A percentile compares a stretch with the other conserved stretches of the same genome.
Conservation (phyloP, 176 grass and related monocot genomes). For the Paspalum notatum region DNA sequence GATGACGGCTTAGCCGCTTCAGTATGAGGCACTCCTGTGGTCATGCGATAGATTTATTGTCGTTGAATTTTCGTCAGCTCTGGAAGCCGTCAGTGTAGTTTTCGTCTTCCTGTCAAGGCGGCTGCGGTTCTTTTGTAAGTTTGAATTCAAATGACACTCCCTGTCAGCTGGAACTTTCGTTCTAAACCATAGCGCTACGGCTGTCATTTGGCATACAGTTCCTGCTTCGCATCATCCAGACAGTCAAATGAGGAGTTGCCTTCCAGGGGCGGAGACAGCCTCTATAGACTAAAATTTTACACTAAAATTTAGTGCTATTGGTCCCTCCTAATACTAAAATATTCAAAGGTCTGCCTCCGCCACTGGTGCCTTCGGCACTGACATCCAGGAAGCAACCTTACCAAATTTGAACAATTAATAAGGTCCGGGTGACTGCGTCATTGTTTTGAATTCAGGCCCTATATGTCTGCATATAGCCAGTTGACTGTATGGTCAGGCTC, state of each 20-base stretch:
- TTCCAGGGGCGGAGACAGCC: no score
- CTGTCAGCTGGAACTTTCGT: conserved; percentile 1
- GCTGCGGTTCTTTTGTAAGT: background rate
- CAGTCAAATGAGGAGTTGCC: background rate
- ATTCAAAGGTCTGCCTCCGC: no score
- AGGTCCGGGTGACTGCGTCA: background rate
- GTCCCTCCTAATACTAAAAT: no score
- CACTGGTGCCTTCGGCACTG: no score
- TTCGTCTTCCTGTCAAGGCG: background rate
- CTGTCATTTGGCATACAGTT: background rate
- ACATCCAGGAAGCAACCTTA: no score
- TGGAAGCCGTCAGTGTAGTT: background rate
- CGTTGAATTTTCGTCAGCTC: background rate
- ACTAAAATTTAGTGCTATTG: no score
- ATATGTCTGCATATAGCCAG: no score
- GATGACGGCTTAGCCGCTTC: no score
- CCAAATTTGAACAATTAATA: no score
- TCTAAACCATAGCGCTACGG: background rate
- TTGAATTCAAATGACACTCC: background rate
- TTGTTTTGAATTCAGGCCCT: background rate
- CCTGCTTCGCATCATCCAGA: background rate
- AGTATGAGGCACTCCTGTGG: no score
- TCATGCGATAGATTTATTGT: background rate
- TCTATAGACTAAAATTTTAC: no score
- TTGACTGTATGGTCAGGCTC: no score